phyloP scores from a whole-genome alignment of 192 early-diverging fungal genomes.

The Linnemannia hyalina region DNA sequence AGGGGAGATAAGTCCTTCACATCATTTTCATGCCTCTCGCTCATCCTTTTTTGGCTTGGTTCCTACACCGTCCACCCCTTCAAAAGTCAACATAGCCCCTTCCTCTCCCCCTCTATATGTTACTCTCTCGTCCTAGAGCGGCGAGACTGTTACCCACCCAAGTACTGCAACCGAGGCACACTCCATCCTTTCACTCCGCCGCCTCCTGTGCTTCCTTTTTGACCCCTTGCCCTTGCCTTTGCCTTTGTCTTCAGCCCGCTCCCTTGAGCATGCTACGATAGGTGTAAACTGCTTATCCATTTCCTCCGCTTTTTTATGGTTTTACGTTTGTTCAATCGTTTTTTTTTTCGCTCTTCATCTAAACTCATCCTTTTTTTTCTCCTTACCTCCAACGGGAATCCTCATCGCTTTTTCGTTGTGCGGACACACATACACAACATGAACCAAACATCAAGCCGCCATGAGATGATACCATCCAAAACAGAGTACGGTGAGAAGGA shows the following conservation, averaged over 20 bases:
- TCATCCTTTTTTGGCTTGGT: not conserved
- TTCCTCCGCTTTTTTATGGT: not conserved
- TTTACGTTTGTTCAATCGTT: not conserved
- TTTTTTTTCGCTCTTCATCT: too few species aligned
- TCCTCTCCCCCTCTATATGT: not conserved
- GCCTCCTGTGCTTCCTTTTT: not conserved
- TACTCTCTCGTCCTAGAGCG: not conserved
- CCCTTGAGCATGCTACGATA: too few species aligned
- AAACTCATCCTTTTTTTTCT: not conserved
- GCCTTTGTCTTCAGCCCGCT: not conserved
- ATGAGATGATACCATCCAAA: not conserved
- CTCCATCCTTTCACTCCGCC: not conserved
- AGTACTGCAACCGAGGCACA: too few species aligned
- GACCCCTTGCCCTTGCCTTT: not conserved
- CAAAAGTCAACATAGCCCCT: not conserved
- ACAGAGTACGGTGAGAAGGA: constrained; percentile 9
- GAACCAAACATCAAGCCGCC: not conserved
- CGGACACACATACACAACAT: not conserved
- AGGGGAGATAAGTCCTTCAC: not conserved
- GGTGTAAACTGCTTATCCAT: not conserved
- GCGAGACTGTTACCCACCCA: not conserved
- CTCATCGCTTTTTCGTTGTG: not conserved
- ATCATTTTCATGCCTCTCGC: not conserved
- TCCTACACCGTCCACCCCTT: not conserved
- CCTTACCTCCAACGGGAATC: not conserved